Evolutionary conservation across 2,329 filamentous ascomycete genomes (phyloP), one percentile per base, ranked within the genome.

Genomic region (Aspergillus sp.): DNA sequence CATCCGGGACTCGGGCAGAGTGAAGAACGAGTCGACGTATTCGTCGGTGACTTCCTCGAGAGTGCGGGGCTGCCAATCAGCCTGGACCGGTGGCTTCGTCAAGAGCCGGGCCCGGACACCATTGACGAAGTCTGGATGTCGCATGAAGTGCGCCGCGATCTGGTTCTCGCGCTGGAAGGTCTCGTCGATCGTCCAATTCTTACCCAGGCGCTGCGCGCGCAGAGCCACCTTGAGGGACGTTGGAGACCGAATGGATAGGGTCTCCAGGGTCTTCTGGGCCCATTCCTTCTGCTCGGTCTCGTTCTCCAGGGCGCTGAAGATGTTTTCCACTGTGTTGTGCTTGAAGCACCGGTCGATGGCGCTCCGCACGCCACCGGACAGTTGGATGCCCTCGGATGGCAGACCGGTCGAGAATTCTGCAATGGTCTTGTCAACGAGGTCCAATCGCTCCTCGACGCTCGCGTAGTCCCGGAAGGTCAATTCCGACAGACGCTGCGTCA

Each of bases 371-470:
- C 80, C 73, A 48, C 88, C 89, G 28, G 74, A 76, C 40, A 94
- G 66, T 12, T 76, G 68, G 29, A 87, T 81, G 19, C 80, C 79
- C 67, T 87, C 77, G 8, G 65, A 56, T 4, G 93, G 93, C 40
- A 98, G 74, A 35, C 88, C 89, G 1, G 89, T 94, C 55, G 78
- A 80, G 72, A 86, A 98, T 68, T 98, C 94, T 57, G 94, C 86
- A 53, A 98, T 88, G 29, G 93, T 95, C 57, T 79, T 77, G 72
- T 93, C 85, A 69, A 98, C 86, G 56, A 88, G 75, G 40, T 73
- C 69, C 49, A 89, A 74, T 45, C 90, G 83, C 39, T 81, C 72
- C 26, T 74, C 55, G 26, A 85, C 71, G 35, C 67, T 55, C 47
- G 86, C 80, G 59, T 83, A 81, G 70, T 98, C 94, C 49, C 79